phyloP scores from a whole-genome alignment of 371 early-diverging fungal species.

The Mucor piriformis region DNA sequence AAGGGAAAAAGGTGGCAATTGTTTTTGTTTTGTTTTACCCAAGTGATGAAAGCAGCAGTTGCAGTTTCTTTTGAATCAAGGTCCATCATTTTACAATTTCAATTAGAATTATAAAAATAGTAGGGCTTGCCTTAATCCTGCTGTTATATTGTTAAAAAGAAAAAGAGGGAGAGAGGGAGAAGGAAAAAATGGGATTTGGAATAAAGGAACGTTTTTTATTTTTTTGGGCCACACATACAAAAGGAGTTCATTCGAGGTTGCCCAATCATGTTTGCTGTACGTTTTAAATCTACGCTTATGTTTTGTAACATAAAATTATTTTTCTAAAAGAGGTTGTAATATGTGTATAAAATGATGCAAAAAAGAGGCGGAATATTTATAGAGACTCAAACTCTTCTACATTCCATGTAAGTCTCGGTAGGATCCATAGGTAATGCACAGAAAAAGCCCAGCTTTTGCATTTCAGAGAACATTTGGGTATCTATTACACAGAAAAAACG shows the following conservation, averaged over 20 bases:
- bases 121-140: neutral
- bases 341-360: too few species aligned
- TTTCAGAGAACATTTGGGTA: constrained; percentile 58
- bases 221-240: neutral
- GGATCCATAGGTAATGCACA: constrained; percentile 62
- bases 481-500: too few species aligned
- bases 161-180: neutral
- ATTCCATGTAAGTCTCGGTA: constrained; percentile 57
- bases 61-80: constrained; percentile 27
- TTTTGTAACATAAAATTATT: too few species aligned
- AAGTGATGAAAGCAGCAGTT: constrained; percentile 41
- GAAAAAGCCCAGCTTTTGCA: constrained; percentile 63
- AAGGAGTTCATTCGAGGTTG: too few species aligned
- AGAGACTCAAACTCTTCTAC: constrained; percentile 45
- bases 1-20: neutral
- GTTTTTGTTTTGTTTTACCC: constrained; percentile 31
- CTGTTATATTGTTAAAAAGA: neutral
- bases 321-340: too few species aligned
- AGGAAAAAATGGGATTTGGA: neutral
- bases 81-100: constrained; percentile 22
- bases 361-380: too few species aligned
- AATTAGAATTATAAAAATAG: too few species aligned
- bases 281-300: too few species aligned
- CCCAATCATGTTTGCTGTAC: too few species aligned
- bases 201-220: neutral